Conservation (phyloP, 164 flowering plant genomes). For the Annona cherimola region DNA sequence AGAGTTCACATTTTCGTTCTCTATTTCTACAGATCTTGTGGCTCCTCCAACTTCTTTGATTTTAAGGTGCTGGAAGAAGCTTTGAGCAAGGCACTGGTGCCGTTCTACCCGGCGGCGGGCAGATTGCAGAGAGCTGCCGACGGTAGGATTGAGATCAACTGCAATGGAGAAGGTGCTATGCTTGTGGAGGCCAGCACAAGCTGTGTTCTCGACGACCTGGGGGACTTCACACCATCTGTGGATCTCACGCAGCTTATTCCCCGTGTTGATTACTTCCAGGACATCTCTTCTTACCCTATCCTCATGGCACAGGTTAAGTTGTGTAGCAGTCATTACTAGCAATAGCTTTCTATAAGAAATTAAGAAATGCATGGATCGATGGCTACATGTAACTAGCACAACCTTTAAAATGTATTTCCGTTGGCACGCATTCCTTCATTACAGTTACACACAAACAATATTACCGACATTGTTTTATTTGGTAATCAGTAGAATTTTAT, state of each 20-base stretch:
- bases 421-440: too few species aligned
- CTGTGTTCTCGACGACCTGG: constrained; percentile 40
- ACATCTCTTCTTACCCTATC: constrained; percentile 32
- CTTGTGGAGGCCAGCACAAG: constrained; percentile 44
- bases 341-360: too few species aligned
- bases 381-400: too few species aligned
- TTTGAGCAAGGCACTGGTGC: constrained; percentile 39
- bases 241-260: constrained; percentile 41
- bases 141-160: constrained; percentile 46
- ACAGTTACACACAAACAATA: too few species aligned
- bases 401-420: too few species aligned
- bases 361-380: too few species aligned
- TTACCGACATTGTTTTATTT: too few species aligned
- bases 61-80: constrained; percentile 29
- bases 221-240: constrained; percentile 44
- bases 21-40: constrained; percentile 14
- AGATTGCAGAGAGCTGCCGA: constrained; percentile 35
- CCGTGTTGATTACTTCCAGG: constrained; percentile 34
- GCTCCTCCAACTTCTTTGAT: constrained; percentile 15
- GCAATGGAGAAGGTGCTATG: constrained; percentile 43
- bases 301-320: constrained; percentile 38
- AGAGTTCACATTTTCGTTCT: constrained; percentile 13
- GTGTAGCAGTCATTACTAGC: too few species aligned
- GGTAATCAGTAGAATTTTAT: too few species aligned
- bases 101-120: constrained; percentile 56